phyloP scores from a whole-genome alignment of 345 rosid species.

The Brassica napus region DNA sequence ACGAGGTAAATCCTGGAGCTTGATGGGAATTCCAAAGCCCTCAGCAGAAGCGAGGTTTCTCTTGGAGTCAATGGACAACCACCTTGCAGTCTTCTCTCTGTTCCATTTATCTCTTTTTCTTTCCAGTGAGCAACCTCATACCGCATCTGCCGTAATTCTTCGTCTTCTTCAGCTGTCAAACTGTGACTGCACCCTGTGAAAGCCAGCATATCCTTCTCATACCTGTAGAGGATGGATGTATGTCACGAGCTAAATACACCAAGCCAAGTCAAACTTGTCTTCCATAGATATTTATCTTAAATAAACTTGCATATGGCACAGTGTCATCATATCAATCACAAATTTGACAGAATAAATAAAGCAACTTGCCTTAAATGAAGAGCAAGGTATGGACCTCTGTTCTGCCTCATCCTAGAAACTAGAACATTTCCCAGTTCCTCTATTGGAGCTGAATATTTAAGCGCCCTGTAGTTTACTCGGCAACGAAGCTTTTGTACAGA shows the following conservation, averaged over 20 bases:
- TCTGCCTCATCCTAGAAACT: constrained; percentile 76
- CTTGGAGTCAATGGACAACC: constrained; percentile 93
- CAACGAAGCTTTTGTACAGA: constrained; percentile 86
- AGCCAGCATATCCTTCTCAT: constrained; percentile 98
- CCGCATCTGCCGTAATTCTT: constrained; percentile 74
- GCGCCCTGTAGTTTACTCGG: constrained; percentile 79
- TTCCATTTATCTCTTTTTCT: constrained; percentile 90
- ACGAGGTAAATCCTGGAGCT: constrained; percentile 84
- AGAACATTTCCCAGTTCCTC: constrained; percentile 74
- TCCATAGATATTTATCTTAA: constrained; percentile 1
- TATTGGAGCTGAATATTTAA: constrained; percentile 79
- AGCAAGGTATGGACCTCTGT: constrained; percentile 83
- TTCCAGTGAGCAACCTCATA: constrained; percentile 90
- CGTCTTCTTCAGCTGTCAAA: constrained; percentile 80
- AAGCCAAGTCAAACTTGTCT: constrained; percentile 9
- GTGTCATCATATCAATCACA: constrained; percentile 1
- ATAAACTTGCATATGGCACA: constrained; percentile 2
- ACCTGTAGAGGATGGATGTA: constrained; percentile 49
- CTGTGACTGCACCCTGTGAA: constrained; percentile 95
- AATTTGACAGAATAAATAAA: constrained; percentile 3
- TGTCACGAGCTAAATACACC: constrained; percentile 17
- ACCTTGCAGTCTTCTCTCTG: constrained; percentile 86
- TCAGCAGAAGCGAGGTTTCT: constrained; percentile 89
- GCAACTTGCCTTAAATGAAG: constrained; percentile 82
- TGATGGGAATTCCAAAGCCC: constrained; percentile 73